Percentiles rank a stretch among this genome's conserved stretches.
phyloP scores from a whole-genome alignment of 2,329 filamentous ascomycete species.

The Trichophyton benhamiae region DNA sequence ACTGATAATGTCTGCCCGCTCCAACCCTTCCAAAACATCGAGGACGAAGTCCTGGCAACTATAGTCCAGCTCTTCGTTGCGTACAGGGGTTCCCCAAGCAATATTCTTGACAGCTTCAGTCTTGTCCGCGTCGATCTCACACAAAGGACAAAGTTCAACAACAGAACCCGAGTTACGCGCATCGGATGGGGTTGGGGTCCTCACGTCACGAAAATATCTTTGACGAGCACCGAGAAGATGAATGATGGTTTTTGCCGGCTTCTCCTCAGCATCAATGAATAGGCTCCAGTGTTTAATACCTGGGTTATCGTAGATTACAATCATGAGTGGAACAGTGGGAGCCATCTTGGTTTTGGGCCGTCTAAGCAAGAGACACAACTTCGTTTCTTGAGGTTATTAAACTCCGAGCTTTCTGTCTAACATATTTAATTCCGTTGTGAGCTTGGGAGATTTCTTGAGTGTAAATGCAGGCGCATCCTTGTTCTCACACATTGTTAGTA shows the following conservation, averaged over 20 bases:
- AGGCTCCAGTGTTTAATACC: constrained; percentile 9
- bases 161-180: not conserved
- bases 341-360: constrained; percentile 3
- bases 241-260: constrained; percentile 3
- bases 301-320: constrained; percentile 8
- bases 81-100: constrained; percentile 12
- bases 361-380: not conserved
- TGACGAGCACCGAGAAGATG: constrained; percentile 6
- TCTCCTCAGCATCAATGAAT: constrained; percentile 3
- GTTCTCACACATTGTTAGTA: no score
- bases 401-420: no score
- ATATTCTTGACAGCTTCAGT: constrained; percentile 11
- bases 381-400: no score
- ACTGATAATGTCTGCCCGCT: constrained; percentile 11
- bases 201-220: constrained; percentile 2
- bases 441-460: no score
- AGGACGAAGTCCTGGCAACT: constrained; percentile 21
- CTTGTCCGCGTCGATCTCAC: not conserved
- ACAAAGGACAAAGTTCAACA: not conserved
- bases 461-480: no score
- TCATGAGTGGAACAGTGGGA: constrained; percentile 3
- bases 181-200: not conserved
- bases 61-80: constrained; percentile 16
- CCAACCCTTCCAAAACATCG: constrained; percentile 16
- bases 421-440: no score